phyloP scores from a whole-genome alignment of 306 rosid genomes.

The Lablab purpureus region DNA sequence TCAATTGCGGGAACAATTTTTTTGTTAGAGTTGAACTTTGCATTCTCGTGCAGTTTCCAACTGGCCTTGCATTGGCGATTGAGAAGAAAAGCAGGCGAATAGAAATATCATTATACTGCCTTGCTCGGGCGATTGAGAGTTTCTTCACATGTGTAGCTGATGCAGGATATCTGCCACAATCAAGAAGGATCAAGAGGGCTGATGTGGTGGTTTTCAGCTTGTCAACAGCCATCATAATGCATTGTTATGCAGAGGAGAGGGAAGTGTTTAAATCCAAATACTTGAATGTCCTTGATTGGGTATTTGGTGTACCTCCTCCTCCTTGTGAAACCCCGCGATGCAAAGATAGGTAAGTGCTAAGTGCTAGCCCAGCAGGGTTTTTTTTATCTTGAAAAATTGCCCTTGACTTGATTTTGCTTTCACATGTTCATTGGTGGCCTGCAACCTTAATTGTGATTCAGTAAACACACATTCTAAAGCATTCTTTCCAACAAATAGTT shows the following conservation, averaged over 20 bases:
- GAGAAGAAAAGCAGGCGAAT: slow-evolving; percentile 80
- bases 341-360: slow-evolving; percentile 46
- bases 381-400: slow-evolving; percentile 31
- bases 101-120: slow-evolving; percentile 94
- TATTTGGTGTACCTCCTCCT: slow-evolving; percentile 93
- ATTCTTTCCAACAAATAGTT: neutral
- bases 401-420: slow-evolving; percentile 17
- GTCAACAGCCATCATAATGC: slow-evolving; percentile 98
- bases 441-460: slow-evolving; percentile 23
- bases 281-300: slow-evolving; percentile 96
- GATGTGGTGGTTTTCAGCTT: slow-evolving; percentile 85
- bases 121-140: slow-evolving; percentile 92
- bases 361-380: slow-evolving; percentile 4
- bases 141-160: slow-evolving; percentile 88
- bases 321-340: slow-evolving; percentile 81
- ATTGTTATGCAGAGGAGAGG: slow-evolving; percentile 91
- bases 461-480: neutral
- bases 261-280: slow-evolving; percentile 95
- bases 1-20: neutral
- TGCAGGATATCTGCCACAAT: slow-evolving; percentile 70
- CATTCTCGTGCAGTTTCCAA: slow-evolving; percentile 69
- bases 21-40: slow-evolving; percentile 18
- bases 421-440: slow-evolving; percentile 24
- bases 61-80: slow-evolving; percentile 65
- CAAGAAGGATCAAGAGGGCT: slow-evolving; percentile 77